These are phyloP conservation scores for Coniosporium uncinatum DNA, from an alignment of 2,329 filamentous ascomycete genomes.

Conservation along the genomic window DNA sequence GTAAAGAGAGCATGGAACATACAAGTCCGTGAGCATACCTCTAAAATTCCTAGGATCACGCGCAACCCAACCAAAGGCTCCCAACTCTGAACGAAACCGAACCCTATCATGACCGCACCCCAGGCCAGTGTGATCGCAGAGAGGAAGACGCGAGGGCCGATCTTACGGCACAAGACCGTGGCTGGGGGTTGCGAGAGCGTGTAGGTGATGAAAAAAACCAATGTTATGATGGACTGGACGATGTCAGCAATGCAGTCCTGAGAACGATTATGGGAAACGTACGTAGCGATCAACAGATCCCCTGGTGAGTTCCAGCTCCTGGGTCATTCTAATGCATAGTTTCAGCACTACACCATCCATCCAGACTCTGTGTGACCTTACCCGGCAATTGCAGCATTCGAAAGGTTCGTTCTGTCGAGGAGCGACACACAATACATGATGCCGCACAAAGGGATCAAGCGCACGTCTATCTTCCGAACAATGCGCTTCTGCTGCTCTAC, in stretches of 20 bases:
- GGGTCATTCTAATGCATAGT: slow-evolving; percentile 26
- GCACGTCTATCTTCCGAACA: slow-evolving; percentile 20
- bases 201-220: slow-evolving; percentile 77
- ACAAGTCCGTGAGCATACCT: slow-evolving; percentile 13
- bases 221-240: slow-evolving; percentile 51
- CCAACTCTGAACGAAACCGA: slow-evolving; percentile 61
- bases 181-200: slow-evolving; percentile 72
- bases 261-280: slow-evolving; percentile 1
- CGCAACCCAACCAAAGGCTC: slow-evolving; percentile 58
- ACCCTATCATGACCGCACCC: slow-evolving; percentile 65
- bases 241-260: slow-evolving; percentile 7
- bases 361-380: slow-evolving; percentile 15
- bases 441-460: slow-evolving; percentile 6
- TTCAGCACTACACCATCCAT: slow-evolving; percentile 10
- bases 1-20: too few relatives aligned
- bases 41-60: slow-evolving; percentile 55
- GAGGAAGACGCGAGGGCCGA: slow-evolving; percentile 74
- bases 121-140: slow-evolving; percentile 74
- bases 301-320: slow-evolving; percentile 22
- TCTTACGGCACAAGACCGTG: slow-evolving; percentile 73
- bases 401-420: slow-evolving; percentile 10
- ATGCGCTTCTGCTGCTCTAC: slow-evolving; percentile 46
- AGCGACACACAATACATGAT: slow-evolving; percentile 7
- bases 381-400: slow-evolving; percentile 20
- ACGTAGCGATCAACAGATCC: slow-evolving; percentile 23